Evolutionary conservation across 1,139 yeast genomes (phyloP).

Genomic region (Hansenula sp.): DNA sequence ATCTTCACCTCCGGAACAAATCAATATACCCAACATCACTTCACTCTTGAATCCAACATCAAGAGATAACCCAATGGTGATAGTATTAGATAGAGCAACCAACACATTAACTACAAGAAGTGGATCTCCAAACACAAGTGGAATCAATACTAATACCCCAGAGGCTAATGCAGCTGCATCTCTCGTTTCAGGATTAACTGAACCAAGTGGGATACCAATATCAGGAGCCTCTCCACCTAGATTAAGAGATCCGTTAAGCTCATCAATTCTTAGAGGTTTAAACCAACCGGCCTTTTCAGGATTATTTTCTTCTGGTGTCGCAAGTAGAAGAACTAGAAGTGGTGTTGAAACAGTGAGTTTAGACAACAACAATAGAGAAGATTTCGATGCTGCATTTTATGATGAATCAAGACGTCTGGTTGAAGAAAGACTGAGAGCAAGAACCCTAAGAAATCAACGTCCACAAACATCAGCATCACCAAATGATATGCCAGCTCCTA

Average conservation of each 20-base stretch:
- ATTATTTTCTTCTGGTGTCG: conserved; percentile 45
- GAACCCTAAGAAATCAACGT: neutral
- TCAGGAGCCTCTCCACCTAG: neutral
- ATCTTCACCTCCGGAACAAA: conserved; percentile 22
- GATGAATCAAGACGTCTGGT: conserved; percentile 14
- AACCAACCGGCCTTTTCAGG: neutral
- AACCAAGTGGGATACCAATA: neutral
- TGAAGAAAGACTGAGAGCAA: conserved; percentile 10
- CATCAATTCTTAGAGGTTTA: conserved; percentile 7
- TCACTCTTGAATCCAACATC: conserved; percentile 24
- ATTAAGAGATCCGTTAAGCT: conserved; percentile 10
- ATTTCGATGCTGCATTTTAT: conserved; percentile 6
- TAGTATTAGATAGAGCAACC: conserved; percentile 18
- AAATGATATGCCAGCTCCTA: neutral
- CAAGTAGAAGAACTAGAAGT: conserved; percentile 43
- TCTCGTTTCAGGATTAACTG: neutral
- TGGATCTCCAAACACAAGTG: neutral
- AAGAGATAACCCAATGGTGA: conserved; percentile 22
- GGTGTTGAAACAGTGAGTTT: conserved; percentile 41
- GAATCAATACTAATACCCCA: conserved; percentile 1
- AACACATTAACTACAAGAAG: conserved; percentile 11
- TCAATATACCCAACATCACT: conserved; percentile 31
- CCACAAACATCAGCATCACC: neutral
- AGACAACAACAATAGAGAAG: conserved; percentile 2
- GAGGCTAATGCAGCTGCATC: neutral